These are phyloP conservation scores for Sporobolomyces pararoseus DNA, from an alignment of 768 basidiomycete genomes.

Conservation along the genomic window DNA sequence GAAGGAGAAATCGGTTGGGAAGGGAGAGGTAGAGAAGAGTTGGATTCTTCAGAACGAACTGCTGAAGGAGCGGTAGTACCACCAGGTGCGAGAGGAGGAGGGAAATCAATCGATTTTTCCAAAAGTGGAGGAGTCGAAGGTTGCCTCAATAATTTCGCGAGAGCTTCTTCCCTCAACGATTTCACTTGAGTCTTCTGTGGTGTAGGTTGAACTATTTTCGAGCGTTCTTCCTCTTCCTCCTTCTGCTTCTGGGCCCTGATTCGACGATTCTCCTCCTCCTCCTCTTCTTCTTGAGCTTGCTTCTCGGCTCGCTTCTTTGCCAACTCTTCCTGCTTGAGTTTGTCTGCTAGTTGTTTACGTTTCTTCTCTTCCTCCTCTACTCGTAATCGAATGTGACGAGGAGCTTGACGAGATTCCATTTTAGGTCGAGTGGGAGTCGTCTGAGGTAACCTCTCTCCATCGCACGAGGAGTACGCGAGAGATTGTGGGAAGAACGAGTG, in stretches of 20 bases:
- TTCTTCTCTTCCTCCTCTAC: conserved; percentile 33
- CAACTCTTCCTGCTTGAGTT: background rate
- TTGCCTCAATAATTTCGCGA: conserved; percentile 32
- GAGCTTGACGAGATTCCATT: conserved; percentile 44
- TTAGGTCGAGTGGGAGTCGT: conserved; percentile 14
- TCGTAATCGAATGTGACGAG: conserved; percentile 40
- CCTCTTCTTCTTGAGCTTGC: background rate
- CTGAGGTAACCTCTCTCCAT: conserved; percentile 27
- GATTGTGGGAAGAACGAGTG: conserved; percentile 68
- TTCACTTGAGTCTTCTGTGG: conserved; percentile 1
- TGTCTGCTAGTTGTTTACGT: conserved; percentile 16
- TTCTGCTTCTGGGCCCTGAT: too few relatives aligned
- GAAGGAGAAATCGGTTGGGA: conserved; percentile 4
- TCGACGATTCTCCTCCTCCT: background rate
- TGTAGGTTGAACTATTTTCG: background rate
- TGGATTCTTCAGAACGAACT: conserved; percentile 18
- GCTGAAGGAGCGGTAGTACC: conserved; percentile 19
- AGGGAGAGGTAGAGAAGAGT: conserved; percentile 4
- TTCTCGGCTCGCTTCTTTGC: background rate
- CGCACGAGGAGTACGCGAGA: conserved; percentile 49
- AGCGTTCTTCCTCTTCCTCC: conserved; percentile 5
- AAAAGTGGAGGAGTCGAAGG: conserved; percentile 30
- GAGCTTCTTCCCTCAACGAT: conserved; percentile 3
- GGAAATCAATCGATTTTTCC: conserved; percentile 11
- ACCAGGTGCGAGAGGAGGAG: background rate